These are phyloP conservation scores for Pholiota microspora DNA, from an alignment of 768 basidiomycete genomes.

Conservation along the genomic window DNA sequence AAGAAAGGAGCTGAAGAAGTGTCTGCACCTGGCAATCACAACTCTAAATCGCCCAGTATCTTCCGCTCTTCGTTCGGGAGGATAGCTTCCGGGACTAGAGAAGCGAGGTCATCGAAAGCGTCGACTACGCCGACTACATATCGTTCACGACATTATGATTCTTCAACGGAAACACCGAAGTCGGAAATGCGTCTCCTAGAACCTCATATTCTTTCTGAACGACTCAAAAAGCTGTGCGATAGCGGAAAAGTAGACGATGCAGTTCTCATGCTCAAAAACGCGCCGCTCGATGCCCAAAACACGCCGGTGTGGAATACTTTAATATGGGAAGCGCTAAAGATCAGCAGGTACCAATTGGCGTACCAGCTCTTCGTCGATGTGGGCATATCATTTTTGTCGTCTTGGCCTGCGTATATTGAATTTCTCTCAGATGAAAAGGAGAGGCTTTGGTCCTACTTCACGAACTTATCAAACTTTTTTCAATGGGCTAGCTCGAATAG, in stretches of 20 bases:
- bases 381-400: slow-evolving; percentile 16
- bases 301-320: slow-evolving; percentile 77
- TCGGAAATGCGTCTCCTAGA: slow-evolving; percentile 43
- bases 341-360: slow-evolving; percentile 52
- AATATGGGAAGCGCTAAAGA: slow-evolving; percentile 63
- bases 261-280: slow-evolving; percentile 60
- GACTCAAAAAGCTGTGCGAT: slow-evolving; percentile 58
- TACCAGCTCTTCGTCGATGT: slow-evolving; percentile 74
- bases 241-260: slow-evolving; percentile 60
- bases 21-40: slow-evolving; percentile 2
- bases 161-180: slow-evolving; percentile 26
- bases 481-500: slow-evolving; percentile 57
- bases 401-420: slow-evolving; percentile 1
- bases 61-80: neutral
- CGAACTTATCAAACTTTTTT: slow-evolving; percentile 73
- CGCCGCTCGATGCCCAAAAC: slow-evolving; percentile 75
- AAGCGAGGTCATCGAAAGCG: slow-evolving; percentile 12
- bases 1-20: slow-evolving; percentile 4
- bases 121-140: slow-evolving; percentile 16
- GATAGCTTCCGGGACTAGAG: neutral
- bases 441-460: slow-evolving; percentile 68
- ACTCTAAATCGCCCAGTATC: neutral
- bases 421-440: slow-evolving; percentile 71
- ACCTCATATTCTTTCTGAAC: slow-evolving; percentile 58
- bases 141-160: slow-evolving; percentile 41